Evolutionary conservation across 176 grass and related monocot species (phyloP), one percentile per base, ranked within the genome.

Genomic region (Alloteropsis semialata): DNA sequence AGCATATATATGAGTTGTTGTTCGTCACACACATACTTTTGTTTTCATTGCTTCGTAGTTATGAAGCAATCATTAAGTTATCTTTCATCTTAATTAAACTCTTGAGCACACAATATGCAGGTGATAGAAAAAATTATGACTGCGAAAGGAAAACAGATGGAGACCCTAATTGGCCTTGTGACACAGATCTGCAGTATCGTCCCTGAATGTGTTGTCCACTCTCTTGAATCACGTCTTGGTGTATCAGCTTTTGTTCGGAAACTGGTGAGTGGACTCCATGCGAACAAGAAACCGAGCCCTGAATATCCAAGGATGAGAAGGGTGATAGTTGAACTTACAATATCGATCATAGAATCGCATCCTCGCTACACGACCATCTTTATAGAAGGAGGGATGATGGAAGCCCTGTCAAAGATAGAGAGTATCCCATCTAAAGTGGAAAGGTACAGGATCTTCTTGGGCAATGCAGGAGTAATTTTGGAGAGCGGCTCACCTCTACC

Each of bases 281-380:
- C 73, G 21, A 76, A 58, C 5, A 41, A 37, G 51, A 58, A 24
- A 41, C 73, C 53, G 1, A 58, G 7, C 10, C 51, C 73, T 17
- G 51, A 76, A 27, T 58, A 27, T 12, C 73, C 53, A 58, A 58
- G 73, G 34, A 76, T 76, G 73, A 39, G 73, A 58, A 76, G 51
- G 73, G 51, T 41, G 5, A 41, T 41, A 25, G 12, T 58, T n/a
- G n/a, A n/a, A n/a, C n/a, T n/a, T n/a, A n/a, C n/a, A n/a, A n/a
- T n/a, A n/a, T n/a, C n/a, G n/a, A n/a, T n/a, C n/a, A n/a, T n/a
- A n/a, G n/a, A n/a, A n/a, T n/a, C n/a, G n/a, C n/a, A n/a, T n/a
- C n/a, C n/a, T n/a, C n/a, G n/a, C n/a, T n/a, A 51, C 18, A 3
- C 28, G 36, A 1, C 3, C 9, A 49, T 34, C 9, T 74, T 74